A percentile compares a stretch with the other conserved stretches of the same genome.
These are phyloP conservation scores for Leccinum huronense DNA, from an alignment of 1,284 basidiomycete genomes.

Conservation along the genomic window DNA sequence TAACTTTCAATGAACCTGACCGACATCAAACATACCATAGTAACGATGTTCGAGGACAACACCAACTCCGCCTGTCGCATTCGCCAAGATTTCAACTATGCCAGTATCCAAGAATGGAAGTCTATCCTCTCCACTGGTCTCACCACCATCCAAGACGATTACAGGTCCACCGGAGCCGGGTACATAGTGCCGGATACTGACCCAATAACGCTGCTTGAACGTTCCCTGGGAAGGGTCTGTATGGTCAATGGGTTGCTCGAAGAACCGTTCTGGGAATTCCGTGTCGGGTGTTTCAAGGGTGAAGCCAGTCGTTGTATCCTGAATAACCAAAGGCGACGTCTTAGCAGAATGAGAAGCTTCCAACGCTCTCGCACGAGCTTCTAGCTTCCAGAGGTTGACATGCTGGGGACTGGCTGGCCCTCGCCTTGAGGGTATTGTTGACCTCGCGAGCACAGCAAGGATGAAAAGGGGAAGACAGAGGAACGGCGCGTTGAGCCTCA, in stretches of 20 bases:
- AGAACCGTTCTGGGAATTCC: conserved; percentile 63
- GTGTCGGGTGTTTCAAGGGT: neutral
- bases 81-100: conserved; percentile 82
- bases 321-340: conserved; percentile 25
- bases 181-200: conserved; percentile 81
- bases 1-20: neutral
- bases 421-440: conserved; percentile 16
- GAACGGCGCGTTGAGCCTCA: conserved; percentile 18
- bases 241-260: conserved; percentile 86
- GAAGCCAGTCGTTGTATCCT: conserved; percentile 17
- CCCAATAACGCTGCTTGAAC: conserved; percentile 84
- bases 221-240: conserved; percentile 52
- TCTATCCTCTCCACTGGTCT: conserved; percentile 74
- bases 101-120: conserved; percentile 77
- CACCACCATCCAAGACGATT: conserved; percentile 81
- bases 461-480: conserved; percentile 17
- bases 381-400: conserved; percentile 45
- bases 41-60: conserved; percentile 91
- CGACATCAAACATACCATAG: conserved; percentile 53
- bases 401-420: conserved; percentile 37
- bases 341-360: conserved; percentile 11
- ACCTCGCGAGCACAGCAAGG: conserved; percentile 14
- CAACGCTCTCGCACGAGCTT: conserved; percentile 20
- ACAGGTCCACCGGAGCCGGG: conserved; percentile 72
- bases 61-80: conserved; percentile 81